Conservation (phyloP, 148 eudicot genomes). For the Rhododendron griersonianum region DNA sequence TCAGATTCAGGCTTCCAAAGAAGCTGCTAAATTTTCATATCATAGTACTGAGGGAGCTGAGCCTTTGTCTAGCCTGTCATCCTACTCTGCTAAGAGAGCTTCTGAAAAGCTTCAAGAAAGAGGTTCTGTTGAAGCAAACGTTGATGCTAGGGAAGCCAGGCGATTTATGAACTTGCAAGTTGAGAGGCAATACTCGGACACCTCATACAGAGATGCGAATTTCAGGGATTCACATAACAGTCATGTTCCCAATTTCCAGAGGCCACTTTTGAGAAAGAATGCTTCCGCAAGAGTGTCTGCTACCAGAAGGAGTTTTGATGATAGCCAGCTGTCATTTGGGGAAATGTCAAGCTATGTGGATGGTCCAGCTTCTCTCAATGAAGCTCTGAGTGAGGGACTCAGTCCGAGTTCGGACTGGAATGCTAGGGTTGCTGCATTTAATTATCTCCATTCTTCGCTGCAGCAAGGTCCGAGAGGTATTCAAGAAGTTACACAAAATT, state of each 20-base stretch:
- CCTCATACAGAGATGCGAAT: conserved; percentile 58
- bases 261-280: conserved; percentile 82
- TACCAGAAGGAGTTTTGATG: conserved; percentile 88
- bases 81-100: conserved; percentile 59
- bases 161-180: conserved; percentile 53
- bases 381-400: conserved; percentile 91
- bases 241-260: conserved; percentile 84
- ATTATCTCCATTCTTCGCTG: conserved; percentile 69
- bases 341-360: conserved; percentile 71
- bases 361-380: conserved; percentile 84
- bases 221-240: conserved; percentile 62
- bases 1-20: conserved; percentile 79
- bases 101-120: conserved; percentile 74
- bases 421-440: conserved; percentile 97
- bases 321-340: conserved; percentile 63
- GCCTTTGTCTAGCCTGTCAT: conserved; percentile 44
- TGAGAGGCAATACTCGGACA: conserved; percentile 66
- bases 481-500: conserved; percentile 84
- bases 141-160: conserved; percentile 58
- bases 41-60: conserved; percentile 53
- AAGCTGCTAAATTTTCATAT: conserved; percentile 48
- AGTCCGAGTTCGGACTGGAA: conserved; percentile 89
- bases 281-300: conserved; percentile 68
- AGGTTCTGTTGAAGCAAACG: conserved; percentile 50
- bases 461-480: conserved; percentile 87